Evolutionary conservation across 331 rosid species (phyloP).

Genomic region (Malus hybrid): DNA sequence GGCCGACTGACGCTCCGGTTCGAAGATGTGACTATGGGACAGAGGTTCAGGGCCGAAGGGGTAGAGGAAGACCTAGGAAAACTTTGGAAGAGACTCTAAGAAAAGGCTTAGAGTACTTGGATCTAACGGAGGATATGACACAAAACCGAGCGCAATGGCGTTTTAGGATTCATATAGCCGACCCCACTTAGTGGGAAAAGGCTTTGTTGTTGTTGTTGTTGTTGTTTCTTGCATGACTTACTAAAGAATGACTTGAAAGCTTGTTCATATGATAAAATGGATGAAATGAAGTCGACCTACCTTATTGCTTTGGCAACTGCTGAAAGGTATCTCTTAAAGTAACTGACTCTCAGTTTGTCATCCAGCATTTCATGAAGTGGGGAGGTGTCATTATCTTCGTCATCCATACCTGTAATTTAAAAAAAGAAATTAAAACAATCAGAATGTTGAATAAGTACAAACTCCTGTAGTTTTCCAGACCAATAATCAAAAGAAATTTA

Average conservation of each 20-base stretch:
- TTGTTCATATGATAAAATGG: not conserved
- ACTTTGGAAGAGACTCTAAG: too few species aligned
- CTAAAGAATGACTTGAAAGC: not conserved
- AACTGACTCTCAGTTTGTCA: constrained; percentile 74
- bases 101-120: too few species aligned
- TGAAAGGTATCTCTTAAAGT: constrained; percentile 59
- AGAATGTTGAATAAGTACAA: not conserved
- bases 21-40: too few species aligned
- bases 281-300: constrained; percentile 30
- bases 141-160: too few species aligned
- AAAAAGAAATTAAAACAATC: constrained; percentile 3
- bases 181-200: too few species aligned
- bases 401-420: constrained; percentile 77
- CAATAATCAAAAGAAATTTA: not conserved
- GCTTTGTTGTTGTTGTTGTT: too few species aligned
- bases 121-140: too few species aligned
- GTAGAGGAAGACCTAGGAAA: too few species aligned
- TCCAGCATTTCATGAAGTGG: constrained; percentile 71
- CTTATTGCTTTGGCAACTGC: constrained; percentile 71
- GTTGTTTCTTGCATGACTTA: not conserved
- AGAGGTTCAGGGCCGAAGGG: too few species aligned
- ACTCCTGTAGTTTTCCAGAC: not conserved
- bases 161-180: too few species aligned
- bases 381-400: constrained; percentile 50
- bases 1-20: too few species aligned